A percentile compares a stretch with the other conserved stretches of the same genome.
Conservation (phyloP, 192 early-diverging fungal species). For the Coemansia sp. region DNA sequence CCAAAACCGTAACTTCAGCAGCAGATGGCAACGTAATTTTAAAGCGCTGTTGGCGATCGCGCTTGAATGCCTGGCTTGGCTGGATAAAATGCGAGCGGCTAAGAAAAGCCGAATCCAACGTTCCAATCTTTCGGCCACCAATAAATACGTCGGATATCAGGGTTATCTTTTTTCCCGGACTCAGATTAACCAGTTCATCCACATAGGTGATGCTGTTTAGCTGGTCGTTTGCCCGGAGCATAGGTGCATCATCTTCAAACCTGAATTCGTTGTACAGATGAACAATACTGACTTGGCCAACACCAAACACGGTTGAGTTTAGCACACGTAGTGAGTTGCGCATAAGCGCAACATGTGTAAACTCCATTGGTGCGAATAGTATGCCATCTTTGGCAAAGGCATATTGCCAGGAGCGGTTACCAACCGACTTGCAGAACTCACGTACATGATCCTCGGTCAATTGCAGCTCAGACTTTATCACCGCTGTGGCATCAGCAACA, state of each 20-base stretch:
- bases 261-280: constrained; percentile 85
- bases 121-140: constrained; percentile 58
- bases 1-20: constrained; percentile 79
- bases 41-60: constrained; percentile 65
- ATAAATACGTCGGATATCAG: constrained; percentile 63
- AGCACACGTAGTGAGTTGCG: constrained; percentile 77
- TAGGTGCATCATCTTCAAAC: constrained; percentile 59
- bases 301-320: constrained; percentile 81
- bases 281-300: constrained; percentile 79
- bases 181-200: constrained; percentile 74
- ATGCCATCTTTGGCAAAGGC: no score
- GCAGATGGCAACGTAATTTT: constrained; percentile 60
- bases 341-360: constrained; percentile 79
- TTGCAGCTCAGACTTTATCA: no score
- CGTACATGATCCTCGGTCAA: no score
- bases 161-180: constrained; percentile 79
- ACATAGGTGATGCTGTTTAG: constrained; percentile 70
- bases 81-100: constrained; percentile 77
- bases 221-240: constrained; percentile 68
- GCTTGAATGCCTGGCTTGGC: constrained; percentile 72
- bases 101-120: constrained; percentile 75
- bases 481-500: no score
- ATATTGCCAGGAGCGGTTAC: no score
- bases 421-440: no score
- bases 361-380: no score